Evolutionary conservation across 805 yeast species (phyloP).

Genomic region (Saturnispora quitensis): DNA sequence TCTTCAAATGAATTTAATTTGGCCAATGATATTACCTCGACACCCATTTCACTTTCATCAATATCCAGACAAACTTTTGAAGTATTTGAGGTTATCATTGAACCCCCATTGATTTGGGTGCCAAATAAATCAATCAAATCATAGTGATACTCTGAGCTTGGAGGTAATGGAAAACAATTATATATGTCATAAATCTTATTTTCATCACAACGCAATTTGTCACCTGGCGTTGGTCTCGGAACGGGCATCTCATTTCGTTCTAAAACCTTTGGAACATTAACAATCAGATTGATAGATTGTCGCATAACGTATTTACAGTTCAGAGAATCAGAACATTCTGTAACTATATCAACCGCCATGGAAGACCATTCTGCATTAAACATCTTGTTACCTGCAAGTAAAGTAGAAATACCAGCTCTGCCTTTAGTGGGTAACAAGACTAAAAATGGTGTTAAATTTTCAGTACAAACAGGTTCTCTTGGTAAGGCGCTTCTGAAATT

Average conservation of each 20-base stretch:
- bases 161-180: conserved; percentile 73
- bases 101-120: conserved; percentile 51
- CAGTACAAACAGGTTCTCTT: conserved; percentile 93
- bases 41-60: conserved; percentile 36
- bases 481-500: conserved; percentile 81
- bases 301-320: conserved; percentile 46
- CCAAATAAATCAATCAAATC: conserved; percentile 64
- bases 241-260: conserved; percentile 58
- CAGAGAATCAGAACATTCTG: conserved; percentile 35
- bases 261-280: conserved; percentile 61
- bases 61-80: conserved; percentile 38
- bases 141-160: conserved; percentile 38
- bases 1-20: neutral
- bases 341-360: conserved; percentile 74
- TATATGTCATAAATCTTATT: conserved; percentile 48
- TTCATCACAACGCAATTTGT: conserved; percentile 64
- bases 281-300: conserved; percentile 62
- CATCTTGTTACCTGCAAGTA: conserved; percentile 82
- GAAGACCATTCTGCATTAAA: conserved; percentile 93
- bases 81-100: conserved; percentile 40
- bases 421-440: conserved; percentile 89
- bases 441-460: conserved; percentile 87
- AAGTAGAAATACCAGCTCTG: conserved; percentile 74
- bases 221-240: conserved; percentile 71
- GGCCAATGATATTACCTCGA: conserved; percentile 11